Conservation (phyloP, 73 alveolate species). For the Diophrys sp. region DNA sequence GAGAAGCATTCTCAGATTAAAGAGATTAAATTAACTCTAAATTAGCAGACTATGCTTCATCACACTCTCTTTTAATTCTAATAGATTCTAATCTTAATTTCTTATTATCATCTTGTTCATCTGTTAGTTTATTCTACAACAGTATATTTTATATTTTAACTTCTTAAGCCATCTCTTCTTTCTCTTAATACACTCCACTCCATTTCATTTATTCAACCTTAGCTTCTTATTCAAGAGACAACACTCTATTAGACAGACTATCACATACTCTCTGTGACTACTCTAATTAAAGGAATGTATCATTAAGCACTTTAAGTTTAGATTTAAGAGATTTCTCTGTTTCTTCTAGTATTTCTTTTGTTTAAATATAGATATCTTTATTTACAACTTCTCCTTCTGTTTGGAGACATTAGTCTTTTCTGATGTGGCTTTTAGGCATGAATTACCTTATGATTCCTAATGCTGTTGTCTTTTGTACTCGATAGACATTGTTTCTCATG, state of each 20-base stretch:
- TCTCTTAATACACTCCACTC: neutral
- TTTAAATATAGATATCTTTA: neutral
- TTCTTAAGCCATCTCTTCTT: neutral
- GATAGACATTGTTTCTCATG: neutral
- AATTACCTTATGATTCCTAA: neutral
- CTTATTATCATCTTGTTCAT: neutral
- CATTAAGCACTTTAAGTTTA: neutral
- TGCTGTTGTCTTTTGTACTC: neutral
- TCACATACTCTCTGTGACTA: neutral
- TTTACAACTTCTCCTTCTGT: neutral
- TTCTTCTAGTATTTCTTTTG: neutral
- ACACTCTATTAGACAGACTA: neutral
- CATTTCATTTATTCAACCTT: too few relatives aligned
- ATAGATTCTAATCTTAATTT: neutral
- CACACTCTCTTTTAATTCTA: neutral
- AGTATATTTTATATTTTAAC: too few relatives aligned
- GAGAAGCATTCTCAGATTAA: neutral
- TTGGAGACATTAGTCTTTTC: neutral
- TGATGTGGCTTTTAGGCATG: neutral
- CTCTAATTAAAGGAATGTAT: neutral
- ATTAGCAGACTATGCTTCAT: too few relatives aligned
- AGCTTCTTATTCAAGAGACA: neutral
- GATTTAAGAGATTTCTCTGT: neutral
- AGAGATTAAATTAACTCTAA: neutral
- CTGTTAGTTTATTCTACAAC: neutral